Conservation (phyloP, 257 asterid genomes). For the Fraxinus americana region DNA sequence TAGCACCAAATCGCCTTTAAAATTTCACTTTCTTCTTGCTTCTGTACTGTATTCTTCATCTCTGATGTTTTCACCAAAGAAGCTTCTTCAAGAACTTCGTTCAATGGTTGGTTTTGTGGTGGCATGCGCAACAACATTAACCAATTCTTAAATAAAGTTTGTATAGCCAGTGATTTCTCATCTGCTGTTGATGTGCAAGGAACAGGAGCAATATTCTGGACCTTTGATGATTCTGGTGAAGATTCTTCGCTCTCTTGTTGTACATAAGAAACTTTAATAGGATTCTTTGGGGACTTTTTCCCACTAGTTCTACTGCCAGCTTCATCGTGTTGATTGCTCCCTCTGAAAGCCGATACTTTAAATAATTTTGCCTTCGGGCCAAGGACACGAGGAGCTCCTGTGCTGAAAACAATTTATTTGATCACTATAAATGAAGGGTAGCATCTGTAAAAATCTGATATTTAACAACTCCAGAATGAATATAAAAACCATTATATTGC, state of each 20-base stretch:
- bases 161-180: slow-evolving; percentile 57
- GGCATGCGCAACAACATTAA: slow-evolving; percentile 59
- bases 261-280: slow-evolving; percentile 64
- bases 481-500: too few species aligned
- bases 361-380: slow-evolving; percentile 55
- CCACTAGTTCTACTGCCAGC: slow-evolving; percentile 59
- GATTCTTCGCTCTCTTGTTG: slow-evolving; percentile 70
- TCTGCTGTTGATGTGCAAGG: slow-evolving; percentile 57
- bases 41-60: slow-evolving; percentile 34
- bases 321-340: slow-evolving; percentile 62
- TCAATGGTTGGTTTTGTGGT: slow-evolving; percentile 38
- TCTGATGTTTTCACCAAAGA: slow-evolving; percentile 46
- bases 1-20: slow-evolving; percentile 57
- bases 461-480: background rate
- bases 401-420: slow-evolving; percentile 47
- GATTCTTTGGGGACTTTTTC: slow-evolving; percentile 56
- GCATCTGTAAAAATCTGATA: slow-evolving; percentile 16
- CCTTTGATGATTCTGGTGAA: slow-evolving; percentile 59
- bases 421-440: slow-evolving; percentile 26
- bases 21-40: slow-evolving; percentile 41
- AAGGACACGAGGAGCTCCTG: slow-evolving; percentile 49
- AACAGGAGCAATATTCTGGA: slow-evolving; percentile 53
- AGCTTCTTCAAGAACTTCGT: slow-evolving; percentile 50
- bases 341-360: slow-evolving; percentile 79
- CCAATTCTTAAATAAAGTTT: slow-evolving; percentile 72